Percentiles rank a stretch among this genome's conserved stretches.
Evolutionary conservation across 2,329 filamentous ascomycete genomes (phyloP).

Genomic region (Chaetomiaceae sp.): DNA sequence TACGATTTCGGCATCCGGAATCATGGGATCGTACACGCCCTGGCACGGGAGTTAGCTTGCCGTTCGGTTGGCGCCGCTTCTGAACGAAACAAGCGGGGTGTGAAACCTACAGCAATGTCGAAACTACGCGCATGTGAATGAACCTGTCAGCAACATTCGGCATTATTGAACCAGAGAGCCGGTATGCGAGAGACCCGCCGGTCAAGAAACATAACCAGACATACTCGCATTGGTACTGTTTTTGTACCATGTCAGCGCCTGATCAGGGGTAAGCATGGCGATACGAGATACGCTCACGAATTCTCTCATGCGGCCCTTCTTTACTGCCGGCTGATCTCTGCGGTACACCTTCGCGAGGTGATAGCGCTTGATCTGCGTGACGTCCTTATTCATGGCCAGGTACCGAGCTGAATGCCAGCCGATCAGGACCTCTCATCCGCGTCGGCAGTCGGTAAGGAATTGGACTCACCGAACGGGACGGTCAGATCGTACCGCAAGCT

Average conservation of each 20-base stretch:
- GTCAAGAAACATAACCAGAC: background rate
- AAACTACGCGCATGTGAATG: constrained; percentile 40
- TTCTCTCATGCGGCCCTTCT: constrained; percentile 87
- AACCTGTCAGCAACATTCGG: constrained; percentile 2
- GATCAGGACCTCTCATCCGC: background rate
- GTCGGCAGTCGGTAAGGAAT: too few species aligned
- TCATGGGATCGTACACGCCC: constrained; percentile 80
- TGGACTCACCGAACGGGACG: constrained; percentile 23
- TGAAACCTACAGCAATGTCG: constrained; percentile 63
- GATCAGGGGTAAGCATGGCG: background rate
- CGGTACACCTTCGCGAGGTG: constrained; percentile 92
- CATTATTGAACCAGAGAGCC: background rate
- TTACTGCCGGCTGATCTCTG: constrained; percentile 76
- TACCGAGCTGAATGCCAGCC: constrained; percentile 59
- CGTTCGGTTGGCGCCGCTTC: too few species aligned
- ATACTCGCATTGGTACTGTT: constrained; percentile 80
- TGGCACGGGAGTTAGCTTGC: background rate
- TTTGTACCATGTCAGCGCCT: constrained; percentile 8
- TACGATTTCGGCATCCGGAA: constrained; percentile 78
- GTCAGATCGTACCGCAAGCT: constrained; percentile 71
- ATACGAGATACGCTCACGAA: constrained; percentile 15
- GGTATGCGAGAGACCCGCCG: background rate
- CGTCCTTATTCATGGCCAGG: constrained; percentile 81
- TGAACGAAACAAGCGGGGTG: background rate
- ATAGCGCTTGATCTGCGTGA: constrained; percentile 85